Evolutionary conservation across 2,329 filamentous ascomycete species (phyloP).

Genomic region (Zymoseptoria ardabiliae): DNA sequence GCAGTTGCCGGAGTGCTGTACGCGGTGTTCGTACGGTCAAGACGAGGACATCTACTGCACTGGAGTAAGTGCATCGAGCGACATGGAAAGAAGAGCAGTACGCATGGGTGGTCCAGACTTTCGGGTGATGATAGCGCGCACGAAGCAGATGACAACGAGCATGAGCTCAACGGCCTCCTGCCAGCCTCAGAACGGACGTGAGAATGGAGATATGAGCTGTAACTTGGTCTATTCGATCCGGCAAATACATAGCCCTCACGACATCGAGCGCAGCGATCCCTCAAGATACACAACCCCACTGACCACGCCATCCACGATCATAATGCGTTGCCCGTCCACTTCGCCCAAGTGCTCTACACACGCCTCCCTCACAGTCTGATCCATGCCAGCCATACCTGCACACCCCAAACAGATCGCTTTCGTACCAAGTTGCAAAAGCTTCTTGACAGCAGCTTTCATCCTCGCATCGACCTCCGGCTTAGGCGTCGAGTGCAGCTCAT

Average conservation of each 20-base stretch:
- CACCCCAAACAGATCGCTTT: constrained; percentile 73
- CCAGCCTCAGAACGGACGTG: neutral
- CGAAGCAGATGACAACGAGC: neutral
- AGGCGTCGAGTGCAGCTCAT: constrained; percentile 66
- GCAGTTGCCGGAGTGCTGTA: constrained; percentile 45
- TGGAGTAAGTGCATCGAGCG: constrained; percentile 23
- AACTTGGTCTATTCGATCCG: no score
- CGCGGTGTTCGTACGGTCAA: constrained; percentile 49
- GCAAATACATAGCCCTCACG: neutral
- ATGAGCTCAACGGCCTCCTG: neutral
- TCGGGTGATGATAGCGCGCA: neutral
- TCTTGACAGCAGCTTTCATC: constrained; percentile 63
- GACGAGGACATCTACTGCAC: constrained; percentile 56
- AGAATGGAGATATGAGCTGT: no score
- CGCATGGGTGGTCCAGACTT: constrained; percentile 7
- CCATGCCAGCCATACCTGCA: constrained; percentile 83
- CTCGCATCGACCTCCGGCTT: constrained; percentile 56
- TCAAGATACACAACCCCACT: constrained; percentile 59
- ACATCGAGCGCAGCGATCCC: constrained; percentile 34
- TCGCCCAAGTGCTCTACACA: constrained; percentile 58
- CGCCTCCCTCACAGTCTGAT: constrained; percentile 64
- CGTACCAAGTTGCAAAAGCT: constrained; percentile 45
- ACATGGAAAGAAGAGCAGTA: constrained; percentile 10
- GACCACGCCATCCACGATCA: constrained; percentile 73
- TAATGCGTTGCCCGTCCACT: constrained; percentile 51